These are phyloP conservation scores for Colletotrichum lentis DNA, from an alignment of 2,329 filamentous ascomycete species.

Conservation along the genomic window DNA sequence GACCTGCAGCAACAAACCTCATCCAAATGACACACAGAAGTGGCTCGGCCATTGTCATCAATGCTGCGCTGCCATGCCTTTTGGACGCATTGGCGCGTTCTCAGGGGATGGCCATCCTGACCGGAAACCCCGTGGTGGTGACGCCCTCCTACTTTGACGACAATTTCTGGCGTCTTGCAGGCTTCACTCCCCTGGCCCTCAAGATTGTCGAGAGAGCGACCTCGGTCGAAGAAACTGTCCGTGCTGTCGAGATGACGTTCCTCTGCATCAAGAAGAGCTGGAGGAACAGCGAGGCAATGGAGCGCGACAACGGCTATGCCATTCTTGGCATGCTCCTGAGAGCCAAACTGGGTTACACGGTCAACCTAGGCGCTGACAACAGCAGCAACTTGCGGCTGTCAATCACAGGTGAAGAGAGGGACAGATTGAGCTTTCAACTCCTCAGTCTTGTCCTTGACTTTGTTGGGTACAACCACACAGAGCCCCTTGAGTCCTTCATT, in stretches of 20 bases:
- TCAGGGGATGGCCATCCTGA: conserved; percentile 82
- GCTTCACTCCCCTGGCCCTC: conserved; percentile 84
- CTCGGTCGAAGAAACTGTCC: conserved; percentile 73
- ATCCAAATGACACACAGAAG: conserved; percentile 75
- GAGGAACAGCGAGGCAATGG: conserved; percentile 98
- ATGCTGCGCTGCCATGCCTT: conserved; percentile 84
- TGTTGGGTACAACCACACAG: conserved; percentile 84
- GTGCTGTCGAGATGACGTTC: conserved; percentile 84
- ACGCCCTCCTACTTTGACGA: conserved; percentile 88
- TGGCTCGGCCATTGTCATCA: conserved; percentile 83
- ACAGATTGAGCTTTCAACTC: conserved; percentile 67
- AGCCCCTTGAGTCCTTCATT: conserved; percentile 87
- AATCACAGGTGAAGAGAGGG: conserved; percentile 62
- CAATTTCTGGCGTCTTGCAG: conserved; percentile 90
- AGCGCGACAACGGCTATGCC: conserved; percentile 91
- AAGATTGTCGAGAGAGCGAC: conserved; percentile 83
- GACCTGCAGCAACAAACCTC: conserved; percentile 72
- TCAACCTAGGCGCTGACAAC: conserved; percentile 44
- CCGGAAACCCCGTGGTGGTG: conserved; percentile 82
- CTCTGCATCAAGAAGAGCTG: conserved; percentile 88
- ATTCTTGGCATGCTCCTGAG: conserved; percentile 85
- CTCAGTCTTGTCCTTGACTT: conserved; percentile 83
- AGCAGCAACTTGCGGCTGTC: conserved; percentile 48
- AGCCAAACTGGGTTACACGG: conserved; percentile 74
- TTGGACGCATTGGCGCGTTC: conserved; percentile 86